A percentile compares a stretch with the other conserved stretches of the same genome.
Evolutionary conservation across 257 asterid species (phyloP).

Genomic region (Solanum microdontum): DNA sequence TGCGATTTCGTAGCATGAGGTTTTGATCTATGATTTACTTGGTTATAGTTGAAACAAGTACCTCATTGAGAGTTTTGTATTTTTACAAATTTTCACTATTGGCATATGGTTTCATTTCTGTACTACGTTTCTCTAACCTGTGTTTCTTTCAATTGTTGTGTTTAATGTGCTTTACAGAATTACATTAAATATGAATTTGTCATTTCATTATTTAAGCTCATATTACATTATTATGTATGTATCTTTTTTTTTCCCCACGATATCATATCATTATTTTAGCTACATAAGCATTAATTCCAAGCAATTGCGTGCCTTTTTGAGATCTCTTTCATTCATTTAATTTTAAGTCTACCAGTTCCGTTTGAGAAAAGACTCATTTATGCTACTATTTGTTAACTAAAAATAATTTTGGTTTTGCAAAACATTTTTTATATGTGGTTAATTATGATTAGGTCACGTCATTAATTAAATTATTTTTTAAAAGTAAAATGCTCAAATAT

Average conservation of each 20-base stretch:
- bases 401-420: background rate
- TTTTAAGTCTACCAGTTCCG: no score
- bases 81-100: background rate
- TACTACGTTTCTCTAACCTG: background rate
- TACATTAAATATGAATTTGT: background rate
- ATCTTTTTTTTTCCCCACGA: background rate
- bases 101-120: background rate
- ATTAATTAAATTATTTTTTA: no score
- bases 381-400: background rate
- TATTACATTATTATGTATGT: background rate
- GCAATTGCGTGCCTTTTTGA: background rate
- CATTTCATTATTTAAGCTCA: background rate
- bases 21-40: background rate
- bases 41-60: background rate
- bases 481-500: no score
- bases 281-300: background rate
- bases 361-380: no score
- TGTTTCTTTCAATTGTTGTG: background rate
- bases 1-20: background rate
- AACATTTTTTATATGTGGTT: background rate
- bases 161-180: background rate
- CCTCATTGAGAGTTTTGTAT: background rate
- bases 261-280: background rate
- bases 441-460: background rate
- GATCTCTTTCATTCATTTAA: background rate